phyloP scores from a whole-genome alignment of 129 eudicot species.

The Calendula officinalis region DNA sequence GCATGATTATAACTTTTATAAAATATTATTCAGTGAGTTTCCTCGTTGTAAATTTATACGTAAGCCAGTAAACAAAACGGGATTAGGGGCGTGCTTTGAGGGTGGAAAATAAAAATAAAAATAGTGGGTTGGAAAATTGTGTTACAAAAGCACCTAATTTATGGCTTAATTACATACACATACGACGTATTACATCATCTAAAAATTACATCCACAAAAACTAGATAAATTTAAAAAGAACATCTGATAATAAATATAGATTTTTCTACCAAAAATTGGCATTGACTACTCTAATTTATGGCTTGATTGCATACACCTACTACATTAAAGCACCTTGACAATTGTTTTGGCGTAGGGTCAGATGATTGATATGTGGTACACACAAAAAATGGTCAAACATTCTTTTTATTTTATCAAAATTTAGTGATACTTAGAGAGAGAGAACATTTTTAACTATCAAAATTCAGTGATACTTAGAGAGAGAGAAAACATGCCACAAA shows the following conservation, averaged over 20 bases:
- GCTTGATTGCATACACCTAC: slow-evolving; percentile 11
- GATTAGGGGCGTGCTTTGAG: slow-evolving; percentile 21
- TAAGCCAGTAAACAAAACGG: not conserved
- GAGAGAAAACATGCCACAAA: too few species aligned
- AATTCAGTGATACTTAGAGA: too few species aligned
- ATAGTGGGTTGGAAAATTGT: not conserved
- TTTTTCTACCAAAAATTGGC: not conserved
- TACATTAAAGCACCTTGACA: not conserved
- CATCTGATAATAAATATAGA: not conserved
- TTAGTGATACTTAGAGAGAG: too few species aligned
- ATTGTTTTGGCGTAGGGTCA: not conserved
- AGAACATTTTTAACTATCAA: too few species aligned
- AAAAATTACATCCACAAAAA: too few species aligned
- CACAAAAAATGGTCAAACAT: too few species aligned
- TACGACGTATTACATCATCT: not conserved
- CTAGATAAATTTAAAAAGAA: too few species aligned
- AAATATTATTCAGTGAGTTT: not conserved
- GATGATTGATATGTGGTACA: not conserved
- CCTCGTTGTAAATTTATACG: too few species aligned
- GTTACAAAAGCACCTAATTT: not conserved
- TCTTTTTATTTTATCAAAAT: too few species aligned
- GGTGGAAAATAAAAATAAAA: not conserved
- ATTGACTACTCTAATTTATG: slow-evolving; percentile 4
- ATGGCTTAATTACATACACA: slow-evolving; percentile 6
- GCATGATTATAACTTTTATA: too few species aligned